Base-by-base conservation (phyloP, 2,329 filamentous ascomycete species). In the Claviceps africana region DNA sequence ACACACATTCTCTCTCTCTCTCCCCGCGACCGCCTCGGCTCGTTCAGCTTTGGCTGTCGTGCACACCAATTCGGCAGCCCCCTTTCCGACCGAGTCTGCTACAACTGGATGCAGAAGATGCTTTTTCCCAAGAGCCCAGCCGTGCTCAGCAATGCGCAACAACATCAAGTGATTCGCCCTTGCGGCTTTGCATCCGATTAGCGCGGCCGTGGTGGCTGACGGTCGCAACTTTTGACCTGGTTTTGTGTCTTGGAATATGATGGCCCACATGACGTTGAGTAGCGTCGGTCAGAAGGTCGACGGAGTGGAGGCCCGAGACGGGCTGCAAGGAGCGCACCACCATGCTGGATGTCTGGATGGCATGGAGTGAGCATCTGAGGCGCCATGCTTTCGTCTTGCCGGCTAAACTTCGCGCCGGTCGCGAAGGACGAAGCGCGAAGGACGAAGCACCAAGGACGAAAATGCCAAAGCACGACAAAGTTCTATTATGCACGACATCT, bases 51-150 rank as follows among this genome's bases (percentile, higher is more conserved):
- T 13, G 13, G 31, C 31, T 44, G 31, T 40, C 25, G 49, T 54
- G 49, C 46, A 54, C 49, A 54, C 52, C 49, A 49, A 49, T 25
- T 51, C 40, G 52, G 52, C 48, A 51, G 31, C 31, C 28, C 25
- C 33, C 30, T 33, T 45, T 42, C 52, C 48, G 42, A 44, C 40
- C 45, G 19, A 35, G 31, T 47, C 44, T 47, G 3, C 28, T 19
- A 42, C 46, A 42, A 30, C 28, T 45, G 37, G 22, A 22, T 47
- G 42, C 33, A 42, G 43, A 47, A 47, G 50, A 35, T 47, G 25
- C 33, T 21, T 28, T 37, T 45, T 22, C n/a, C n/a, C n/a, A n/a
- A n/a, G 44, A 25, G 25, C 11, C 15, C 28, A 31, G 28, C 4
- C n/a, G 17, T 47, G 17, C 28, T 33, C 31, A 3, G 19, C 5